Conservation (phyloP, 2,329 filamentous ascomycete genomes). For the Graphiopsis chlorocephala region DNA sequence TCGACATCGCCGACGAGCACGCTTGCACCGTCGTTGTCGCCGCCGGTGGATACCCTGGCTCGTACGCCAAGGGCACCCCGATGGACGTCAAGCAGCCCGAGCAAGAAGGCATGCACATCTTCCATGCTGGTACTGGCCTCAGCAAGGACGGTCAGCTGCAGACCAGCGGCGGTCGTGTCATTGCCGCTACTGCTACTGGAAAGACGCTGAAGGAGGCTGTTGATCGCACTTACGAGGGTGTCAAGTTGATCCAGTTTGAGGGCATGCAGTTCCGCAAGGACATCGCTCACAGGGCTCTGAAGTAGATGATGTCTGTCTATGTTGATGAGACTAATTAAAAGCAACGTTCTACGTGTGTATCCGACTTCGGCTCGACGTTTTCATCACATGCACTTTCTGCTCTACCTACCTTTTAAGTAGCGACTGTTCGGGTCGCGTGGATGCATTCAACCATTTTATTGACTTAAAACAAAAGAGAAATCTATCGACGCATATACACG, state of each 20-base stretch:
- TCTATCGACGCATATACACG: not conserved
- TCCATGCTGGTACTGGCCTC: slow-evolving; percentile 85
- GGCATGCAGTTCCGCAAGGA: slow-evolving; percentile 91
- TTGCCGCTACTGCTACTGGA: slow-evolving; percentile 81
- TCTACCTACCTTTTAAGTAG: no score
- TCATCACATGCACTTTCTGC: no score
- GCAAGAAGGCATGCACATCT: slow-evolving; percentile 64
- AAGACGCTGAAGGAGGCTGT: slow-evolving; percentile 78
- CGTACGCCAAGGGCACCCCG: slow-evolving; percentile 74
- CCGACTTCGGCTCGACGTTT: no score
- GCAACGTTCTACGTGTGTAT: not conserved
- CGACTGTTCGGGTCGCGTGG: no score
- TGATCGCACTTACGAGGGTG: slow-evolving; percentile 79
- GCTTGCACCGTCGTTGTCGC: slow-evolving; percentile 93
- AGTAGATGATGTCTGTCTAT: slow-evolving; percentile 17
- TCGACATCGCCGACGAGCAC: slow-evolving; percentile 50
- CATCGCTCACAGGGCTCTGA: slow-evolving; percentile 64
- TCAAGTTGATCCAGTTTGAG: slow-evolving; percentile 76
- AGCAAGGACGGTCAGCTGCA: slow-evolving; percentile 61
- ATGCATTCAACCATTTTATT: no score
- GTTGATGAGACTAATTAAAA: slow-evolving; percentile 5
- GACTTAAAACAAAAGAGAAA: no score
- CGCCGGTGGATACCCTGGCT: slow-evolving; percentile 83
- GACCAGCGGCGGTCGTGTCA: slow-evolving; percentile 85
- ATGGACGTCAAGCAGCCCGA: slow-evolving; percentile 55